Percentiles rank a stretch among this genome's conserved stretches.
Evolutionary conservation across 2,329 filamentous ascomycete genomes (phyloP).

Genomic region (Beauveria varroae): DNA sequence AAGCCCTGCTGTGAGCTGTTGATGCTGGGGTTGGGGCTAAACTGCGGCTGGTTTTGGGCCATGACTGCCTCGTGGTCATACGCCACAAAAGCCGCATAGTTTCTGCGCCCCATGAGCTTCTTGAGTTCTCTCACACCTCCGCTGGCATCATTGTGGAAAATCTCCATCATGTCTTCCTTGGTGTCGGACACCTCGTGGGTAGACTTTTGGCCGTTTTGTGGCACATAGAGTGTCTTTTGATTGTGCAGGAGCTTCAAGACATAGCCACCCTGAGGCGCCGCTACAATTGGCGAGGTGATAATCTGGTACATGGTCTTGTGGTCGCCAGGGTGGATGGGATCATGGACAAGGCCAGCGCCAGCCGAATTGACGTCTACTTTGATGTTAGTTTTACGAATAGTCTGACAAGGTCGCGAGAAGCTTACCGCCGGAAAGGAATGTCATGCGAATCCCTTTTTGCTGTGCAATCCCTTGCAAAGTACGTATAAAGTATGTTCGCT

Average conservation of each 20-base stretch:
- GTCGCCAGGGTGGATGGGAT: slow-evolving; percentile 81
- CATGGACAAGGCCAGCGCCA: slow-evolving; percentile 88
- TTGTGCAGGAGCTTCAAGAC: slow-evolving; percentile 93
- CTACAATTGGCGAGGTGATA: slow-evolving; percentile 87
- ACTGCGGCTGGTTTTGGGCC: slow-evolving; percentile 26
- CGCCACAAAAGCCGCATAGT: slow-evolving; percentile 88
- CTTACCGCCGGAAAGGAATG: slow-evolving; percentile 82
- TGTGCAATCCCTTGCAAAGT: slow-evolving; percentile 93
- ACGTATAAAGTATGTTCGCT: slow-evolving; percentile 91
- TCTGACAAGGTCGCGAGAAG: neutral
- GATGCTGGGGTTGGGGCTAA: slow-evolving; percentile 30
- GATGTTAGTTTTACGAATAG: neutral
- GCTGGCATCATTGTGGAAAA: slow-evolving; percentile 89
- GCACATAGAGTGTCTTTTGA: slow-evolving; percentile 86
- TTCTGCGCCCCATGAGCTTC: slow-evolving; percentile 86
- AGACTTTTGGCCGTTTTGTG: slow-evolving; percentile 73
- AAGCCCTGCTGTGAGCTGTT: slow-evolving; percentile 36
- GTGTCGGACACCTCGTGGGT: slow-evolving; percentile 76
- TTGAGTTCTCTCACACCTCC: slow-evolving; percentile 77
- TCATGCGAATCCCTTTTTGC: slow-evolving; percentile 94
- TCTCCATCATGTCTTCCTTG: slow-evolving; percentile 99
- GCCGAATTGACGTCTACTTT: slow-evolving; percentile 71
- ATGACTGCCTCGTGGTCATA: slow-evolving; percentile 77
- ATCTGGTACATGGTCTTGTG: slow-evolving; percentile 99
- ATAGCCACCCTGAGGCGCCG: slow-evolving; percentile 76